These are phyloP conservation scores for Suhomyces canberraensis DNA, from an alignment of 805 yeast genomes.

Conservation along the genomic window DNA sequence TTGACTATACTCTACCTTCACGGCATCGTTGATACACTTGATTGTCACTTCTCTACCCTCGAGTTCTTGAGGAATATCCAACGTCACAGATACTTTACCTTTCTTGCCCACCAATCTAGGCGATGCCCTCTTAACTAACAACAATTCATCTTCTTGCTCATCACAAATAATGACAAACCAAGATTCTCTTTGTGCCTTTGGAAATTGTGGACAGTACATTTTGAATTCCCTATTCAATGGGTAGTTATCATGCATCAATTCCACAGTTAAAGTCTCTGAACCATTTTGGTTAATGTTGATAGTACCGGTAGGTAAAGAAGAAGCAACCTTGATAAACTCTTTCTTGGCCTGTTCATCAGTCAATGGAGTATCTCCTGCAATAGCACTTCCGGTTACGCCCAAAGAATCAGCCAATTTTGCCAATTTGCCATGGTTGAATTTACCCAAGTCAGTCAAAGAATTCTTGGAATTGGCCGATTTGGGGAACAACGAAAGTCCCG, in stretches of 20 bases:
- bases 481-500: slow-evolving; percentile 35
- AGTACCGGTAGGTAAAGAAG: slow-evolving; percentile 61
- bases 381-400: slow-evolving; percentile 31
- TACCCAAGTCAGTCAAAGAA: slow-evolving; percentile 43
- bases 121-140: slow-evolving; percentile 71
- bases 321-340: slow-evolving; percentile 51
- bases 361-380: slow-evolving; percentile 13
- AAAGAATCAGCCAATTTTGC: slow-evolving; percentile 33
- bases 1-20: slow-evolving; percentile 48
- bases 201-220: slow-evolving; percentile 75
- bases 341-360: slow-evolving; percentile 22
- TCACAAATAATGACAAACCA: slow-evolving; percentile 78
- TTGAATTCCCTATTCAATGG: slow-evolving; percentile 57
- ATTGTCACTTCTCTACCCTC: slow-evolving; percentile 46
- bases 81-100: slow-evolving; percentile 40
- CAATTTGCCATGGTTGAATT: slow-evolving; percentile 32
- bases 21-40: slow-evolving; percentile 61
- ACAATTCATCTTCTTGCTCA: slow-evolving; percentile 48
- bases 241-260: slow-evolving; percentile 51
- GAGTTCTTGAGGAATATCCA: slow-evolving; percentile 50
- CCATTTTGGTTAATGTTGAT: slow-evolving; percentile 37
- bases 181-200: slow-evolving; percentile 87
- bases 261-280: slow-evolving; percentile 37
- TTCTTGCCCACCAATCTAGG: slow-evolving; percentile 44
- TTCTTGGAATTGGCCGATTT: slow-evolving; percentile 7